Evolutionary conservation across 257 asterid species (phyloP).

Genomic region (Nicotiana attenuata): DNA sequence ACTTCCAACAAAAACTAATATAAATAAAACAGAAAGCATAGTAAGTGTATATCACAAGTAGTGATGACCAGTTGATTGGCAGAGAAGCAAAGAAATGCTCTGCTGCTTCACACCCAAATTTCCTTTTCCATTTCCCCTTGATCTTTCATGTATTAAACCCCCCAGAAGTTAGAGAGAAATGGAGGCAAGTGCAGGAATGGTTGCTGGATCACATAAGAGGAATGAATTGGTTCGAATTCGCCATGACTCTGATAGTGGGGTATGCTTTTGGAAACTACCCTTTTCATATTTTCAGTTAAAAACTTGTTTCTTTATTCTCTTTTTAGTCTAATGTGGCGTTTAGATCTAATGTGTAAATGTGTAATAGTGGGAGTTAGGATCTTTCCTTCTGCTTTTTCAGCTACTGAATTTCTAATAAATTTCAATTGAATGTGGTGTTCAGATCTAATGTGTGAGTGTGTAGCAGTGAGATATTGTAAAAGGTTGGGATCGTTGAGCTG

Average conservation of each 20-base stretch:
- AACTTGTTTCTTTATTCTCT: not conserved
- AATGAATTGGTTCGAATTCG: slow-evolving; percentile 62
- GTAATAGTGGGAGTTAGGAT: too few species aligned
- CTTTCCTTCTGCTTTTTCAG: not conserved
- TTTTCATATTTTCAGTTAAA: not conserved
- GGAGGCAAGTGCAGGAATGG: slow-evolving; percentile 79
- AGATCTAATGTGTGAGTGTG: not conserved
- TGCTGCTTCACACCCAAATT: not conserved
- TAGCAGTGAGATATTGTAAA: not conserved
- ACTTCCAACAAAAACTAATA: not conserved
- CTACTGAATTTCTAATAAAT: too few species aligned
- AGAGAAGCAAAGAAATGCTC: not conserved
- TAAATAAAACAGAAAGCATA: not conserved
- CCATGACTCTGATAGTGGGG: slow-evolving; percentile 73
- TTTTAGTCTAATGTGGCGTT: not conserved
- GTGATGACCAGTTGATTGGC: not conserved
- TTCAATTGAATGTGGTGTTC: not conserved
- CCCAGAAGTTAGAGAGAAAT: slow-evolving; percentile 17
- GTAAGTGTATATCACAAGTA: too few species aligned
- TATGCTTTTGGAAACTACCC: slow-evolving; percentile 10
- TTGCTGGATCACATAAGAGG: slow-evolving; percentile 80
- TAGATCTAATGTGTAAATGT: not conserved
- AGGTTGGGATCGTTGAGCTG: not conserved
- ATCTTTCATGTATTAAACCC: not conserved
- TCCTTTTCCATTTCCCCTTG: slow-evolving; percentile 7